phyloP scores from a whole-genome alignment of 768 basidiomycete species.

The Baorangia bicolor region DNA sequence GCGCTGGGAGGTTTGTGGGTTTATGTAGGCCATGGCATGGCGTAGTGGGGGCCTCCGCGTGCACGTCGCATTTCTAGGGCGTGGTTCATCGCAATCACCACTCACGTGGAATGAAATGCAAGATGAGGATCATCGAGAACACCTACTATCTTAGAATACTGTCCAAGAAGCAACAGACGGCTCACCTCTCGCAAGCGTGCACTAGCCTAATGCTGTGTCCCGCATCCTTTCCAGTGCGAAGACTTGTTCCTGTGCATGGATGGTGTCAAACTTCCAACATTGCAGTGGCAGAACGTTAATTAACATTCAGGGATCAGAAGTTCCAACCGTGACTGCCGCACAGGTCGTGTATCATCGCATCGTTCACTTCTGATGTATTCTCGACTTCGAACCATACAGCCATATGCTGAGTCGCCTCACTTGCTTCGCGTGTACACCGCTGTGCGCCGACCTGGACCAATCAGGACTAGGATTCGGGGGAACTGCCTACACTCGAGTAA shows the following conservation, averaged over 20 bases:
- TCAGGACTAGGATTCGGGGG: neutral
- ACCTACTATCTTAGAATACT: neutral
- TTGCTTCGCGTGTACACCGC: conserved; percentile 15
- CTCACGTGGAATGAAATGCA: conserved; percentile 24
- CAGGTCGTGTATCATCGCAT: neutral
- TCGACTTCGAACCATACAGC: conserved; percentile 8
- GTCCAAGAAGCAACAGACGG: conserved; percentile 1
- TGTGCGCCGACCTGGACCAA: neutral
- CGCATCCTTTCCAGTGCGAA: conserved; percentile 7
- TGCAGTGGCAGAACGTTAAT: conserved; percentile 5
- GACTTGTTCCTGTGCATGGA: neutral
- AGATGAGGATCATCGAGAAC: neutral
- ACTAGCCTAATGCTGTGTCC: conserved; percentile 6
- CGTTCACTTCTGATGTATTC: conserved; percentile 16
- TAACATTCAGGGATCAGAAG: conserved; percentile 6
- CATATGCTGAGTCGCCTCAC: conserved; percentile 10
- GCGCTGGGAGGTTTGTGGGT: conserved; percentile 11
- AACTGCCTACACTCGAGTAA: neutral
- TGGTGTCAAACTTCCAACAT: conserved; percentile 1
- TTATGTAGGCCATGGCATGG: conserved; percentile 27
- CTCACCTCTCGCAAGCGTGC: neutral
- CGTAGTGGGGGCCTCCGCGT: conserved; percentile 20
- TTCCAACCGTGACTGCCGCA: neutral
- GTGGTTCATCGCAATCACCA: conserved; percentile 12
- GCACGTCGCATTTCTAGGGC: conserved; percentile 27